Base-by-base conservation (phyloP, 2,329 filamentous ascomycete genomes). In the Diaporthe amygdali region DNA sequence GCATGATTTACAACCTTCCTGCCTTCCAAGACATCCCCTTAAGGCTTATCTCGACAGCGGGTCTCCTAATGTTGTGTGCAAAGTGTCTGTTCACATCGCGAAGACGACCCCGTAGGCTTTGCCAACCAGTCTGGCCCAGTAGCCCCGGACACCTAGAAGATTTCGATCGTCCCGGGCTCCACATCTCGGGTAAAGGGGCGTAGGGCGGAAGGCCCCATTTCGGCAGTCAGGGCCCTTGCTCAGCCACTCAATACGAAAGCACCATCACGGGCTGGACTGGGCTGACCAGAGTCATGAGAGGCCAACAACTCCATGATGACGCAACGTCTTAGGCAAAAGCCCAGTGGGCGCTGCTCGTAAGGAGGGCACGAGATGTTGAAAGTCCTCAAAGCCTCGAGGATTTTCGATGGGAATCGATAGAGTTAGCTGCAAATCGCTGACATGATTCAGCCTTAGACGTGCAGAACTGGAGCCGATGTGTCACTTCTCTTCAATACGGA, bases 221-320 rank as follows among this genome's bases (percentile, higher is more conserved):
- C 52, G 66, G 41, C 41, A 68, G 52, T 34, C 55, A 55, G 66
- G 66, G 66, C 32, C 47, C 41, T 44, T 46, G 15, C 66, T 68
- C 52, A 68, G 66, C 66, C 66, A 59, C 66, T 49, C 44, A 68
- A 55, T 44, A 68, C 52, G 66, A 59, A 68, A 67, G 59, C 59
- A 49, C 59, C 56, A 64, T 64, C 44, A 37, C 44, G 41, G 59
- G 59, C 59, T 64, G 59, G 59, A 49, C 41, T 64, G 44, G 59
- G 30, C 59, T 49, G 59, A 30, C 41, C 59, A 22, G 59, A 64
- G 59, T 64, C 66, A 44, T 68, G 66, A 47, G 46, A 46, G 30
- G 12, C 15, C 52, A 17, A 32, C 66, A 22, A 51, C 52, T 59
- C 66, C 41, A 30, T 49, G 27, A 68, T 68, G 66, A 59, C 66